A percentile compares a stretch with the other conserved stretches of the same genome.
Evolutionary conservation across 2,329 filamentous ascomycete genomes (phyloP).

Genomic region (Colletotrichum acutatum): DNA sequence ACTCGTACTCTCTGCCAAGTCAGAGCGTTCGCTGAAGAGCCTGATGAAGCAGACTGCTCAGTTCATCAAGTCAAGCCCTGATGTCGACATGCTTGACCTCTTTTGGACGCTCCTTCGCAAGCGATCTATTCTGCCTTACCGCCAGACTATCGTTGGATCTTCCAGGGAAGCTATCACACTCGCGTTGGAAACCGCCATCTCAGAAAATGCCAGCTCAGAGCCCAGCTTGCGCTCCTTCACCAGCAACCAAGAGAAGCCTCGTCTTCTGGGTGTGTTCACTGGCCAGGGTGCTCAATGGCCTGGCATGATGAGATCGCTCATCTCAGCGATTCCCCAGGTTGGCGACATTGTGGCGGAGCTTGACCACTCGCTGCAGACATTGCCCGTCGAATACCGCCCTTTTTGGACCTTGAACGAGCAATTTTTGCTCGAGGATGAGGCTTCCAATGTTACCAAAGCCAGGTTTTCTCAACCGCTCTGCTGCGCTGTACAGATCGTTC

Average conservation of each 20-base stretch:
- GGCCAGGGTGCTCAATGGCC: constrained; percentile 47
- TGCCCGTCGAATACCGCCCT: constrained; percentile 39
- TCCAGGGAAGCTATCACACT: background rate
- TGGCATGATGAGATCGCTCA: constrained; percentile 36
- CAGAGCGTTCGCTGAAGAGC: background rate
- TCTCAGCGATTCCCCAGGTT: constrained; percentile 20
- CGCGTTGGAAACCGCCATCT: constrained; percentile 1
- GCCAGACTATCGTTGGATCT: background rate
- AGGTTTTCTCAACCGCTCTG: constrained; percentile 30
- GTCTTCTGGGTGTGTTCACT: constrained; percentile 42
- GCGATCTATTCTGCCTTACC: background rate
- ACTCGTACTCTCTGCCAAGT: constrained; percentile 7
- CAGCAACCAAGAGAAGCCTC: background rate
- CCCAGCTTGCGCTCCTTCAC: background rate
- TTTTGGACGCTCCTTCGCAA: constrained; percentile 1
- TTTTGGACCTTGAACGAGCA: constrained; percentile 42
- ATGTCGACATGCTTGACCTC: constrained; percentile 2
- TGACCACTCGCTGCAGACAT: constrained; percentile 34
- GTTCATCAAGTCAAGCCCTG: background rate
- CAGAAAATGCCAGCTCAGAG: background rate
- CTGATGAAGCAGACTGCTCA: background rate
- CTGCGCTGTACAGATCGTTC: constrained; percentile 37
- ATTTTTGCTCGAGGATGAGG: constrained; percentile 33
- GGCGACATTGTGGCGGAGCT: constrained; percentile 38
- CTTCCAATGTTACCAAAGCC: constrained; percentile 39